A percentile compares a stretch with the other conserved stretches of the same genome.
phyloP scores from a whole-genome alignment of 139 green algal species.

The Chlorella sp. region DNA sequence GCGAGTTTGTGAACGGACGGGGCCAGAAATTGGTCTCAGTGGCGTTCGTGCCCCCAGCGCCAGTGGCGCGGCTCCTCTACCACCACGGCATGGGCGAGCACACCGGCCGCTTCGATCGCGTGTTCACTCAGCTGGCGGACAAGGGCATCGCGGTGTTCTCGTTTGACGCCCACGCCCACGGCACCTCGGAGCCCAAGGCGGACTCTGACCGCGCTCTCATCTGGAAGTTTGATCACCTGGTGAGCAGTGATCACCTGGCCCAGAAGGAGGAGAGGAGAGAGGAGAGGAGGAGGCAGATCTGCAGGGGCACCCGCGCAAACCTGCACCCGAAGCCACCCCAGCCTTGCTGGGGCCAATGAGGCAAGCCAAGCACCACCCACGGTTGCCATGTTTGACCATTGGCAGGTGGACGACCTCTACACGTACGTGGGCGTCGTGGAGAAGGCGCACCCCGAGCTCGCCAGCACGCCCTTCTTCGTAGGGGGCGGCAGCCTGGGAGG shows the following conservation, averaged over 20 bases:
- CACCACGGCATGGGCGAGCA: conserved; percentile 7
- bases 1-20: too few relatives aligned
- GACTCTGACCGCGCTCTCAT: conserved; percentile 5
- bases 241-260: too few relatives aligned
- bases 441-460: background rate
- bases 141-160: conserved; percentile 31
- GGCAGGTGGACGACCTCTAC: conserved; percentile 27
- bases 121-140: conserved; percentile 25
- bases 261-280: too few relatives aligned
- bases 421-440: conserved; percentile 6
- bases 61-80: conserved; percentile 3
- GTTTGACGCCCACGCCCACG: conserved; percentile 40
- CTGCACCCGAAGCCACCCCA: too few relatives aligned
- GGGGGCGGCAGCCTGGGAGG: conserved; percentile 66
- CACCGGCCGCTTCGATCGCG: conserved; percentile 1
- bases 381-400: too few relatives aligned
- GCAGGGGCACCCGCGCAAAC: too few relatives aligned
- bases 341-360: too few relatives aligned
- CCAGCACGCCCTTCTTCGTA: conserved; percentile 26
- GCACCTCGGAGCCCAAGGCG: conserved; percentile 24
- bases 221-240: conserved; percentile 25
- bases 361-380: too few relatives aligned
- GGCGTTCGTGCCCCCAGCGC: too few relatives aligned
- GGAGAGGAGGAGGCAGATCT: too few relatives aligned
- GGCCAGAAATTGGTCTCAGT: too few relatives aligned